phyloP scores from a whole-genome alignment of 805 yeast species.

The Nakazawaea sp. region DNA sequence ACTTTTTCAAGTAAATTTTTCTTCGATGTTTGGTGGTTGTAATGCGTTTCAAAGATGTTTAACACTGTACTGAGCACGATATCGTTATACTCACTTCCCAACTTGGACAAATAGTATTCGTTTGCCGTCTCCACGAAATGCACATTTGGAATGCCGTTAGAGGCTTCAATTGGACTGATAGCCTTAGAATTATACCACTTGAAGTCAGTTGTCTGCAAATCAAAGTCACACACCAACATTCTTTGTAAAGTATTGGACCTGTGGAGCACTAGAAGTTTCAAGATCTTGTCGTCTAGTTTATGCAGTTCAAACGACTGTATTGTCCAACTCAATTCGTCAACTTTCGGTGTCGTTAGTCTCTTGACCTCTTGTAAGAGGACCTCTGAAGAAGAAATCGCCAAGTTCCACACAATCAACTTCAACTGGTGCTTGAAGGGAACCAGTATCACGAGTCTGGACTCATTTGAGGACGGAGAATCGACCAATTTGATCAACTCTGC shows the following conservation, averaged over 20 bases:
- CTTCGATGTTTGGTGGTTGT: conserved; percentile 13
- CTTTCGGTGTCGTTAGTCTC: neutral
- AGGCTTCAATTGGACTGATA: conserved; percentile 6
- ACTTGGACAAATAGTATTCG: conserved; percentile 35
- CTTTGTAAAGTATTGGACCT: conserved; percentile 7
- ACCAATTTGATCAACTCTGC: neutral
- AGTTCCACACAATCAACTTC: conserved; percentile 4
- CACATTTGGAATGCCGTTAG: neutral
- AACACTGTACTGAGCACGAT: conserved; percentile 46
- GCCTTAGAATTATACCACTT: conserved; percentile 28
- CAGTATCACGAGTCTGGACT: conserved; percentile 1
- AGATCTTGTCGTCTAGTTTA: neutral
- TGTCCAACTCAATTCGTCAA: conserved; percentile 1
- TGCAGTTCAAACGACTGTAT: conserved; percentile 3
- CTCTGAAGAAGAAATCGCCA: conserved; percentile 1
- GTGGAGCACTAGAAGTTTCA: conserved; percentile 2
- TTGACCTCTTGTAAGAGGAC: neutral
- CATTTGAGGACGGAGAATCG: conserved; percentile 1
- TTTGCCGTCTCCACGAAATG: conserved; percentile 14
- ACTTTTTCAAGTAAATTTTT: neutral
- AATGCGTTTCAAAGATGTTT: conserved; percentile 41
- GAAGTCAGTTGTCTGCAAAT: conserved; percentile 27
- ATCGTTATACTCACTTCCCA: conserved; percentile 40
- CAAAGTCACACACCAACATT: conserved; percentile 4
- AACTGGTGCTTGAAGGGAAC: conserved; percentile 1